These are phyloP conservation scores for Brassica rapa DNA, from an alignment of 345 rosid genomes.

Conservation along the genomic window DNA sequence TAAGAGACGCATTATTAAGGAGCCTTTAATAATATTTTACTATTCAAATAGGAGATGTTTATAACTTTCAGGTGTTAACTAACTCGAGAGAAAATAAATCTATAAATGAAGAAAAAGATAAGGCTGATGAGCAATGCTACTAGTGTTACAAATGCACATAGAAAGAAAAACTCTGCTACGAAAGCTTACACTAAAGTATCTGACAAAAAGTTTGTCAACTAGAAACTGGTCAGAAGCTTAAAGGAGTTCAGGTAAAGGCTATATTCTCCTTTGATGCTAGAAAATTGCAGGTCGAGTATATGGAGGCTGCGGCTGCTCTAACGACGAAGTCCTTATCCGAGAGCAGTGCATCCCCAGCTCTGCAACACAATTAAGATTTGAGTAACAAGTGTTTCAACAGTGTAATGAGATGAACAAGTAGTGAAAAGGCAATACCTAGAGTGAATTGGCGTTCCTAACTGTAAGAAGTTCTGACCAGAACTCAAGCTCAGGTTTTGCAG, in stretches of 20 bases:
- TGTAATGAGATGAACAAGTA: slow-evolving; percentile 45
- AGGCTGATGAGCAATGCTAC: slow-evolving; percentile 33
- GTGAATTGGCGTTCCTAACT: slow-evolving; percentile 38
- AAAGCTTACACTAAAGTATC: slow-evolving; percentile 28
- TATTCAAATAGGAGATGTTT: slow-evolving; percentile 6
- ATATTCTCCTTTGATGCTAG: slow-evolving; percentile 64
- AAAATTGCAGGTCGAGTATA: slow-evolving; percentile 81
- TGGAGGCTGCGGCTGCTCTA: slow-evolving; percentile 92
- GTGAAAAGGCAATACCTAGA: slow-evolving; percentile 40
- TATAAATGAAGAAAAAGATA: slow-evolving; percentile 2
- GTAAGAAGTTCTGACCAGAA: slow-evolving; percentile 46
- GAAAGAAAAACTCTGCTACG: slow-evolving; percentile 26
- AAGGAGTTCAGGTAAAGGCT: slow-evolving; percentile 57
- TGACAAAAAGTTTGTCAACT: no score
- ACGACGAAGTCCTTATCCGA: slow-evolving; percentile 69
- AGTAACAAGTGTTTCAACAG: not conserved
- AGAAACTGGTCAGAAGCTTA: slow-evolving; percentile 14
- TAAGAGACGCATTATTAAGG: not conserved
- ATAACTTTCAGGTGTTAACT: slow-evolving; percentile 9
- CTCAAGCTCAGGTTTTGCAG: slow-evolving; percentile 57
- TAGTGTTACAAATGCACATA: slow-evolving; percentile 35
- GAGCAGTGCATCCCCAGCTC: slow-evolving; percentile 46
- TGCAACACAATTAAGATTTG: slow-evolving; percentile 39
- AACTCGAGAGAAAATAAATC: slow-evolving; percentile 10
- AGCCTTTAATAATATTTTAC: not conserved